Conservation (phyloP, 2,329 filamentous ascomycete species). For the Magnaporthales sp. region DNA sequence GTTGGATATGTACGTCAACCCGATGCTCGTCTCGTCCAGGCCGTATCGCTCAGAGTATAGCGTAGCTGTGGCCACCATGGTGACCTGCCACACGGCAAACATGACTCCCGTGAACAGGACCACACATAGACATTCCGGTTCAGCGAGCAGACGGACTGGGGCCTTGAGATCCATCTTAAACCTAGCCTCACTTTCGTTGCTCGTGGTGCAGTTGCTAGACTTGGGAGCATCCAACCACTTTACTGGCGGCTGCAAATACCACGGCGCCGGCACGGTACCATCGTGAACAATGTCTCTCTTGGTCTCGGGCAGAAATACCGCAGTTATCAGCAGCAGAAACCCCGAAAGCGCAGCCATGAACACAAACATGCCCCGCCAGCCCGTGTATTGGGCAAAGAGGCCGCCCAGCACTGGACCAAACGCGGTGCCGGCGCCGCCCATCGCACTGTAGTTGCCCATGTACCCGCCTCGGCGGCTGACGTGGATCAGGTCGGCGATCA, state of each 20-base stretch:
- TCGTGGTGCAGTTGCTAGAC: neutral
- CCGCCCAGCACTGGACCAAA: conserved; percentile 34
- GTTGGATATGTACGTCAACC: neutral
- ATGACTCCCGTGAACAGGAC: neutral
- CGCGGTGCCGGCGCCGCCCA: conserved; percentile 29
- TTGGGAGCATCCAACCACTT: neutral
- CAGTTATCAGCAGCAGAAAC: conserved; percentile 24
- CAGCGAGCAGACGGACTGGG: neutral
- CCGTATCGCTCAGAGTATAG: neutral
- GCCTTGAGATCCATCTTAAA: neutral
- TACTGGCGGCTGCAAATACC: neutral
- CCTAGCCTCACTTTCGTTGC: neutral
- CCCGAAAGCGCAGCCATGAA: conserved; percentile 35
- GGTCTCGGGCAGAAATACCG: conserved; percentile 44
- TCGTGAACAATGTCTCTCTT: conserved; percentile 41
- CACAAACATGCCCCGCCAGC: conserved; percentile 49
- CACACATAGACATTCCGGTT: neutral
- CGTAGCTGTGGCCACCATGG: neutral
- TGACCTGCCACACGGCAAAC: neutral
- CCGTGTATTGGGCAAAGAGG: neutral
- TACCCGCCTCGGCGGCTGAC: conserved; percentile 47
- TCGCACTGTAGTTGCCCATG: conserved; percentile 37
- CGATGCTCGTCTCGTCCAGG: neutral
- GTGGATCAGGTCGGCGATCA: conserved; percentile 39
- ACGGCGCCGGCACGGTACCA: neutral